Percentiles rank a stretch among this genome's conserved stretches.
Evolutionary conservation across 768 basidiomycete genomes (phyloP).

Genomic region (Rhodotorula sphaerocarpa): DNA sequence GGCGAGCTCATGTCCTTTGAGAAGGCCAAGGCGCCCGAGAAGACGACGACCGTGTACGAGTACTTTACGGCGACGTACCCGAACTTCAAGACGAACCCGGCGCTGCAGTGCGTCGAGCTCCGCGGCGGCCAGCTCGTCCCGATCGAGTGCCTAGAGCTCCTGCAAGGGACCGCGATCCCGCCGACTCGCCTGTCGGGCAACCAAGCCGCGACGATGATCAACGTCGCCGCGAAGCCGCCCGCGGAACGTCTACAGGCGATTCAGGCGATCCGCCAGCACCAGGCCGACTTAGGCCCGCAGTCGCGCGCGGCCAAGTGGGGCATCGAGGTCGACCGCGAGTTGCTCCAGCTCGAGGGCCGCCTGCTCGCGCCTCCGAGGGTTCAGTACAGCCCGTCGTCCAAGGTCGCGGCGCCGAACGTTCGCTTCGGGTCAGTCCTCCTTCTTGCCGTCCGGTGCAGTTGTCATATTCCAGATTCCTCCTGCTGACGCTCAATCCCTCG

Average conservation of each 20-base stretch:
- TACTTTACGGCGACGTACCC: slow-evolving; percentile 22
- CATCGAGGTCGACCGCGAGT: slow-evolving; percentile 6
- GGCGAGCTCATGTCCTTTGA: slow-evolving; percentile 5
- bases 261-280: slow-evolving; percentile 12
- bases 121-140: slow-evolving; percentile 22
- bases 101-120: slow-evolving; percentile 21
- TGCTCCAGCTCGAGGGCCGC: slow-evolving; percentile 14
- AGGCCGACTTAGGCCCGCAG: slow-evolving; percentile 9
- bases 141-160: slow-evolving; percentile 30
- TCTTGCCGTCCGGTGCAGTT: neutral
- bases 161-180: slow-evolving; percentile 17
- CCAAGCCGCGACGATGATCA: slow-evolving; percentile 25
- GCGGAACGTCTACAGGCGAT: slow-evolving; percentile 26
- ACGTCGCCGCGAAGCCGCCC: slow-evolving; percentile 22
- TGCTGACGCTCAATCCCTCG: too few species aligned
- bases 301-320: slow-evolving; percentile 17
- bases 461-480: too few species aligned
- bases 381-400: slow-evolving; percentile 5
- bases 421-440: slow-evolving; percentile 1
- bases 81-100: neutral
- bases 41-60: slow-evolving; percentile 11
- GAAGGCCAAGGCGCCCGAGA: neutral
- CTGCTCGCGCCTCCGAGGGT: slow-evolving; percentile 14
- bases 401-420: slow-evolving; percentile 10
- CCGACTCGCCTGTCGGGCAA: slow-evolving; percentile 17